A percentile compares a stretch with the other conserved stretches of the same genome.
Conservation (phyloP, 495 filamentous ascomycete genomes). For the Saxophila tyrrhenica region DNA sequence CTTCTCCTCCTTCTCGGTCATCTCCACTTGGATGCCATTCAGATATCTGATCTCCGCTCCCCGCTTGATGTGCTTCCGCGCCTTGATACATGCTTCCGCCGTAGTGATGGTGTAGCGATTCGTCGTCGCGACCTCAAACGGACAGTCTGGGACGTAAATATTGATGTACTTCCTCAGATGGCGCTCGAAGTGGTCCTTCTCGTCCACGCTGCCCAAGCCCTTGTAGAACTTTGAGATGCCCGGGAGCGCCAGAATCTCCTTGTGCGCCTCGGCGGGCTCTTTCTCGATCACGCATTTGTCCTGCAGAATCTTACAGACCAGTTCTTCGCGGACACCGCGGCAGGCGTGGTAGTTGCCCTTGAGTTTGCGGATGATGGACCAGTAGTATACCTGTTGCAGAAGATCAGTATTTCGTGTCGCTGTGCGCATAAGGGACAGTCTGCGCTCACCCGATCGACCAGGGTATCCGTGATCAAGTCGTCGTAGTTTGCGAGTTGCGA, state of each 20-base stretch:
- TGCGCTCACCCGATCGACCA: slow-evolving; percentile 78
- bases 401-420: background rate
- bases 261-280: slow-evolving; percentile 55
- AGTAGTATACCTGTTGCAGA: slow-evolving; percentile 68
- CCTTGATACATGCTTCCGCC: slow-evolving; percentile 80
- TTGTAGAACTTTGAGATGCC: slow-evolving; percentile 62
- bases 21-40: slow-evolving; percentile 73
- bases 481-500: slow-evolving; percentile 85
- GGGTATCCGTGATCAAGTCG: slow-evolving; percentile 89
- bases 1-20: slow-evolving; percentile 81
- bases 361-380: slow-evolving; percentile 93
- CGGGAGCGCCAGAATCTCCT: slow-evolving; percentile 55
- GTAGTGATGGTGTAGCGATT: slow-evolving; percentile 89
- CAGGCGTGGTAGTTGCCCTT: slow-evolving; percentile 69
- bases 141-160: slow-evolving; percentile 84
- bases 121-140: slow-evolving; percentile 86
- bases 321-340: slow-evolving; percentile 70
- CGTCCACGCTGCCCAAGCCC: slow-evolving; percentile 56
- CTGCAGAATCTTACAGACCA: slow-evolving; percentile 67
- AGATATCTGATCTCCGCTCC: slow-evolving; percentile 87
- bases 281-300: slow-evolving; percentile 64
- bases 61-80: slow-evolving; percentile 61
- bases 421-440: background rate
- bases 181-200: slow-evolving; percentile 75
- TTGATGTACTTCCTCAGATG: slow-evolving; percentile 87